Evolutionary conservation across 2,329 filamentous ascomycete genomes (phyloP).

Genomic region (Aspergillus ochraceus): DNA sequence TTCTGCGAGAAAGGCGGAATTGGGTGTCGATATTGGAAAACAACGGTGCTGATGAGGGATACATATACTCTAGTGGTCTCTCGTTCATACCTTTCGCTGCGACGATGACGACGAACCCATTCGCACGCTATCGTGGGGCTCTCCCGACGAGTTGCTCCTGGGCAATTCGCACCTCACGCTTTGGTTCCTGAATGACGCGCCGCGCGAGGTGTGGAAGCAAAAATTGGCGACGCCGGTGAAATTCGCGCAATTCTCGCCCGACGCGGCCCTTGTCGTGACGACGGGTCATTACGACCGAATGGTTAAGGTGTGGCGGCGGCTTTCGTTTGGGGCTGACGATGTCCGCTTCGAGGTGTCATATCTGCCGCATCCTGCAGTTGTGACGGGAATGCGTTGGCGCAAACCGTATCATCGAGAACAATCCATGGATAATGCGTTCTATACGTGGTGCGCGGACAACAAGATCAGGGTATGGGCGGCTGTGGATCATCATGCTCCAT

Average conservation of each 20-base stretch:
- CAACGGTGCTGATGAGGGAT: not conserved
- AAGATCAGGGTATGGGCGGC: slow-evolving; percentile 80
- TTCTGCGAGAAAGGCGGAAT: not conserved
- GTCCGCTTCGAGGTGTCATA: slow-evolving; percentile 89
- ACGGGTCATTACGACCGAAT: slow-evolving; percentile 75
- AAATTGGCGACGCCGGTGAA: slow-evolving; percentile 70
- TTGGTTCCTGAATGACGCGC: slow-evolving; percentile 57
- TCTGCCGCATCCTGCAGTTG: slow-evolving; percentile 74
- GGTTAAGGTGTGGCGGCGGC: slow-evolving; percentile 88
- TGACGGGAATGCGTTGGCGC: slow-evolving; percentile 87
- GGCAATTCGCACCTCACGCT: slow-evolving; percentile 70
- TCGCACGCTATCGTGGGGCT: slow-evolving; percentile 79
- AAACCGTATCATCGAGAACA: slow-evolving; percentile 75
- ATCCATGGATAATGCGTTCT: slow-evolving; percentile 80
- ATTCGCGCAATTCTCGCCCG: slow-evolving; percentile 77
- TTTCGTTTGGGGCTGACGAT: slow-evolving; percentile 79
- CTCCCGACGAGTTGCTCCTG: slow-evolving; percentile 78
- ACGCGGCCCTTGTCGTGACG: slow-evolving; percentile 83
- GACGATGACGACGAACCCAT: slow-evolving; percentile 46
- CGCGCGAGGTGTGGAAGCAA: slow-evolving; percentile 68
- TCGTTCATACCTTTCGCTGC: slow-evolving; percentile 53
- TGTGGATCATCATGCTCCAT: slow-evolving; percentile 68
- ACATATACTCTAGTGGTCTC: slow-evolving; percentile 53
- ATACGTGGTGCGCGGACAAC: slow-evolving; percentile 82
- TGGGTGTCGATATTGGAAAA: not conserved